Evolutionary conservation across 2,329 filamentous ascomycete genomes (phyloP).

Genomic region (Thelonectria rubi): DNA sequence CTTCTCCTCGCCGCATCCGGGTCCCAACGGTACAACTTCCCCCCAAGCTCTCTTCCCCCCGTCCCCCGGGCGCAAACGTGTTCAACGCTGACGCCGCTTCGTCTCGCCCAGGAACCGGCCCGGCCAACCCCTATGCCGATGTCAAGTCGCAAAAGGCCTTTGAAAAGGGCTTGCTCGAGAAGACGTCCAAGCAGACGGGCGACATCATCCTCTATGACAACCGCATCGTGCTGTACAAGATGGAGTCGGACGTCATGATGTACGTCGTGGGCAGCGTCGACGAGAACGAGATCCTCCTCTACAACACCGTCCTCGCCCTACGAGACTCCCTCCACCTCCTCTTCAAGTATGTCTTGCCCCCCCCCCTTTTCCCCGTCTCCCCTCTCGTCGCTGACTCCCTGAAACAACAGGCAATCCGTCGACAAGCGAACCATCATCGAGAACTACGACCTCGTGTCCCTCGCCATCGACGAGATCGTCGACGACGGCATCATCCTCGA

Average conservation of each 20-base stretch:
- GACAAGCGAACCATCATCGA: slow-evolving; percentile 98
- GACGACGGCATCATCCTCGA: slow-evolving; percentile 97
- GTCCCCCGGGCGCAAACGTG: slow-evolving; percentile 36
- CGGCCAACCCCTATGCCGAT: slow-evolving; percentile 81
- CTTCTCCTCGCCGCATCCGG: slow-evolving; percentile 72
- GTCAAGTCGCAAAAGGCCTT: slow-evolving; percentile 95
- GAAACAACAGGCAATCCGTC: slow-evolving; percentile 77
- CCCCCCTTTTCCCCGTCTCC: background rate
- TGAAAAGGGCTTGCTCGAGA: slow-evolving; percentile 93
- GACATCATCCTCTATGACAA: slow-evolving; percentile 99
- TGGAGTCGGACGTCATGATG: slow-evolving; percentile 94
- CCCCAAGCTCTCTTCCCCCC: slow-evolving; percentile 32
- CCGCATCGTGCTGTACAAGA: slow-evolving; percentile 96
- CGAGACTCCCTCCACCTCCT: slow-evolving; percentile 89
- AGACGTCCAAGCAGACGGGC: slow-evolving; percentile 93
- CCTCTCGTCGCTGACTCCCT: slow-evolving; percentile 18
- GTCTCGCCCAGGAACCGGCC: slow-evolving; percentile 56
- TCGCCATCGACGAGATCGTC: slow-evolving; percentile 94
- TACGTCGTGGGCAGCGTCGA: slow-evolving; percentile 92
- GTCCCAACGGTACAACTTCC: slow-evolving; percentile 48
- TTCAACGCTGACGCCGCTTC: slow-evolving; percentile 37
- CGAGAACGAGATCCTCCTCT: slow-evolving; percentile 96
- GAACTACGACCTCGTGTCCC: slow-evolving; percentile 95
- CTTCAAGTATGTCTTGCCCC: slow-evolving; percentile 74
- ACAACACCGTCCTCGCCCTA: slow-evolving; percentile 92